Conservation (phyloP, 108 stramenopile species). For the Hondaea fermentalgiana region DNA sequence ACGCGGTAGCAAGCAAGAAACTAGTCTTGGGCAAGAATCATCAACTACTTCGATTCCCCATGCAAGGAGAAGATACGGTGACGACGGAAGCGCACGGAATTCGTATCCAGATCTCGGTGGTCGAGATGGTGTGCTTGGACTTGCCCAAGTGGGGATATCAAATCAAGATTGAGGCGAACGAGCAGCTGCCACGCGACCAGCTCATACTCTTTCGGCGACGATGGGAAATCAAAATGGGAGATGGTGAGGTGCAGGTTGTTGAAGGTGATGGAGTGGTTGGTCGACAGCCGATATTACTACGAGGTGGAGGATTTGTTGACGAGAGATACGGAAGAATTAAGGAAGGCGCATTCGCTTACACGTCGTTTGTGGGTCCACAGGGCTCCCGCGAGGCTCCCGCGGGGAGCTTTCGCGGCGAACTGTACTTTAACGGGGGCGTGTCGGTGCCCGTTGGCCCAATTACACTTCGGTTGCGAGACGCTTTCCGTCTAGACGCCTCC, state of each 20-base stretch:
- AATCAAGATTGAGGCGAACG: not conserved
- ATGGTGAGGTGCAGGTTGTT: not conserved
- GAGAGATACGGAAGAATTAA: too few relatives aligned
- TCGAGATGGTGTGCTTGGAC: not conserved
- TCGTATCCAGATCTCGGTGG: not conserved
- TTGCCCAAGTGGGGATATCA: not conserved
- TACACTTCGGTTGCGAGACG: too few relatives aligned
- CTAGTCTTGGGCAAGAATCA: not conserved
- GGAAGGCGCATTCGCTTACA: not conserved
- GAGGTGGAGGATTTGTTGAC: not conserved
- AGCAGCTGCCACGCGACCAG: not conserved
- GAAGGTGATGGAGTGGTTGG: not conserved
- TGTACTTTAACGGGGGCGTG: not conserved
- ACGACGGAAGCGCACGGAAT: not conserved
- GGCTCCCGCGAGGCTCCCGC: not conserved
- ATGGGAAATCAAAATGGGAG: not conserved
- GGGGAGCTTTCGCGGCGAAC: not conserved
- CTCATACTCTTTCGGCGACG: not conserved
- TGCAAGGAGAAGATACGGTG: not conserved
- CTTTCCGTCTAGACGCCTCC: too few relatives aligned
- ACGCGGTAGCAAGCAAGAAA: not conserved
- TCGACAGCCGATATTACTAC: not conserved
- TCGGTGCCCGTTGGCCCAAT: too few relatives aligned
- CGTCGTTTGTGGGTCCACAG: not conserved
- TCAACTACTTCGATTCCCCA: not conserved